A percentile compares a stretch with the other conserved stretches of the same genome.
Conservation (phyloP, 495 filamentous ascomycete genomes). For the Trichoderma asperelloides region DNA sequence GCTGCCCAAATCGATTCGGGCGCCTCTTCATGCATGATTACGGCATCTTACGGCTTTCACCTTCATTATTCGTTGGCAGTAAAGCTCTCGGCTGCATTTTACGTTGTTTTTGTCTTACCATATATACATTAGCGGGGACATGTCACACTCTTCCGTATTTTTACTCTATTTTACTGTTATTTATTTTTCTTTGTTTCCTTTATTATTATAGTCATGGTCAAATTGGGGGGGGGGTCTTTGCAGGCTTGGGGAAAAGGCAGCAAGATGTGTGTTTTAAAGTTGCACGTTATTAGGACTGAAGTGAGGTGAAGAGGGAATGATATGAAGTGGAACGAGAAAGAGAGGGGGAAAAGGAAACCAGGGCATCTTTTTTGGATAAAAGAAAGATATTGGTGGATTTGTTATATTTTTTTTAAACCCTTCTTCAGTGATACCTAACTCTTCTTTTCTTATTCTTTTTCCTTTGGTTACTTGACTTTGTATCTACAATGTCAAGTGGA, state of each 20-base stretch:
- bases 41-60: slow-evolving; percentile 3
- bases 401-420: background rate
- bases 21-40: slow-evolving; percentile 4
- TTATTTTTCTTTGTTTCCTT: background rate
- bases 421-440: slow-evolving; percentile 3
- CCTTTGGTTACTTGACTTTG: background rate
- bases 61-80: background rate
- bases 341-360: background rate
- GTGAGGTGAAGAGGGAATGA: background rate
- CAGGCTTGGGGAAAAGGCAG: background rate
- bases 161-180: background rate
- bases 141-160: slow-evolving; percentile 2
- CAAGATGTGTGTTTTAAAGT: background rate
- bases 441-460: background rate
- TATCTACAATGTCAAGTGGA: background rate
- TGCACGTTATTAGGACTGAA: background rate
- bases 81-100: background rate
- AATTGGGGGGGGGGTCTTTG: background rate
- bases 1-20: slow-evolving; percentile 16
- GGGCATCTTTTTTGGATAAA: background rate
- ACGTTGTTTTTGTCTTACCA: background rate
- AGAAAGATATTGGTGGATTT: background rate
- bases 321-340: background rate
- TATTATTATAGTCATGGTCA: background rate
- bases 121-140: background rate